Evolutionary conservation across 495 filamentous ascomycete species (phyloP), one percentile per base, ranked within the genome.

Genomic region (Xylaria cubensis): DNA sequence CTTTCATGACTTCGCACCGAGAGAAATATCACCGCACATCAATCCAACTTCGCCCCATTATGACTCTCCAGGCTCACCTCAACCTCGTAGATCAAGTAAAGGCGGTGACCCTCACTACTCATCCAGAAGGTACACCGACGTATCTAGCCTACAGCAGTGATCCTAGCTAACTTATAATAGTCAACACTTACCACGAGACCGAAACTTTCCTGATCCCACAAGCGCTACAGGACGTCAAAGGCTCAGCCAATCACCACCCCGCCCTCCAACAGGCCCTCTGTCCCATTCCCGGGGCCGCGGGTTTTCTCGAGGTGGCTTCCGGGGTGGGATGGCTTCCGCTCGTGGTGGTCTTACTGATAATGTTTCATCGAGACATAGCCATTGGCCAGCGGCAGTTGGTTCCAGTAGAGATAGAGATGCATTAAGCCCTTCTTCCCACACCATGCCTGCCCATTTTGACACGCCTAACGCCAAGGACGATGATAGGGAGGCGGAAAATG

Each of bases 61-160:
- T 72, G 88, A 86, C 29, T 94, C 91, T 12, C 92, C 93, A 46
- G 88, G 88, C 50, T 85, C 88, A 10, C 85, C 87, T 62, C 94
- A 92, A 34, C 90, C 92, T 1, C 91, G 91, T 29, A 86, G 87
- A 34, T 88, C 90, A 82, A 83, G 82, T 72, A 88, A 88, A 73
- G 87, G 83, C 71, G 80, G 82, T 44, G 86, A 86, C 75, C 84
- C 84, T 51, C 89, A 88, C 75, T 86, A 83, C 53, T 86, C 86
- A 58, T 88, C 88, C 72, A 87, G 89, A 80, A 85, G 86, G 91
- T 93, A 83, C 80, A 88, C 71, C 61, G 53, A 72, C 62, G 24
- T 46, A 41, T 61, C 61, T 71, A 51, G 74, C 66, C 70, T 50
- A 71, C 73, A 72, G 26, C 65, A 80, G 50, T 56, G 69, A 55